Base-by-base conservation (phyloP, 768 basidiomycete species). In the Lyophyllum semitale region DNA sequence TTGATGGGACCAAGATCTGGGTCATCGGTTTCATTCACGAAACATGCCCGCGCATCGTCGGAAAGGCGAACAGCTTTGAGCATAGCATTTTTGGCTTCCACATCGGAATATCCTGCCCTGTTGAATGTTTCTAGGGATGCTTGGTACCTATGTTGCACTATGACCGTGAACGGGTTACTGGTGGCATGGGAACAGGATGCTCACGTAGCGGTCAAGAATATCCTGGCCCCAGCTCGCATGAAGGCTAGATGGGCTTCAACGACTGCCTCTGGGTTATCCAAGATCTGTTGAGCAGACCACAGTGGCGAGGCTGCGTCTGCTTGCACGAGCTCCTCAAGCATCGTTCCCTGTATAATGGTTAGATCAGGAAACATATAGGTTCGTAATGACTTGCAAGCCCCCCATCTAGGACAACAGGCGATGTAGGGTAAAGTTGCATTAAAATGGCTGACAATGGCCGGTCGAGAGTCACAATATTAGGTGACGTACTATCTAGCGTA, bases 171-270 rank as follows among this genome's bases (percentile, higher is more conserved):
- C 15, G 7, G 25, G 15, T 15, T 17, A 18, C 4, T 13, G 23
- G 8, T 12, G 27, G 45, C 29, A 43, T 29, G 15, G 25, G 18
- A 15, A 22, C 1, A 29, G 26, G 46, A 42, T 9, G 61, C 73
- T 22, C 62, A 91, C 91, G 90, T 90, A 1, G 84, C 75, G 0
- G 91, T 89, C 48, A 83, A 74, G 25, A 93, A 80, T 13, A 91
- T 73, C 47, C 77, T 73, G 9, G 88, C 82, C 0, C 91, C 89
- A 8, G 88, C 85, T 9, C 77, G 71, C 18, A 90, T 66, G 66
- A 88, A 93, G 0, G 76, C 73, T 30, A 81, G 59, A 65, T 93
- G 91, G 0, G 83, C 81, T 7, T 76, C 68, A n/a, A 84, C 57
- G 27, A 93, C 75, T 0, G 73, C 70, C 13, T 78, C 76, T 0